These are phyloP conservation scores for Sporopachydermia lactativora DNA, from an alignment of 805 yeast species.

Conservation along the genomic window DNA sequence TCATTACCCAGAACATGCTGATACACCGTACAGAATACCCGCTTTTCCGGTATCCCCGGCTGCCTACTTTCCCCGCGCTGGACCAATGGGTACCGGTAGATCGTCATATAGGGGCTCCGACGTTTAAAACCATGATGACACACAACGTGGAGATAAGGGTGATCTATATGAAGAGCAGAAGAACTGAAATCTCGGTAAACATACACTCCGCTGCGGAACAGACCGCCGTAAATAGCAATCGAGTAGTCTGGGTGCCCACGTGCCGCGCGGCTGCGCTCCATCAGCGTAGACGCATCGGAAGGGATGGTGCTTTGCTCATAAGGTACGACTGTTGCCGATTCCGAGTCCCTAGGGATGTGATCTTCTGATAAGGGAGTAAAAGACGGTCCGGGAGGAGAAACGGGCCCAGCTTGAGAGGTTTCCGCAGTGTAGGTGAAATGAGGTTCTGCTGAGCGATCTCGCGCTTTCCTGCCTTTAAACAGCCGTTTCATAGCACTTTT, in stretches of 20 bases:
- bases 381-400: too few species aligned
- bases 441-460: too few species aligned
- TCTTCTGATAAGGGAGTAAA: too few species aligned
- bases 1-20: neutral
- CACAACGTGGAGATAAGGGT: neutral
- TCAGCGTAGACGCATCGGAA: neutral
- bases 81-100: neutral
- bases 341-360: too few species aligned
- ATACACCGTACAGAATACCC: neutral
- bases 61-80: too few species aligned
- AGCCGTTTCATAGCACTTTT: too few species aligned
- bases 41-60: too few species aligned
- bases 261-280: neutral
- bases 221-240: conserved; percentile 1
- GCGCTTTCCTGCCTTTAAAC: too few species aligned
- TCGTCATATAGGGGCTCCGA: neutral
- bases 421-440: too few species aligned
- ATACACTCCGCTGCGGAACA: neutral
- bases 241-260: neutral
- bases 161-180: neutral
- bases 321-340: too few species aligned
- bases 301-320: too few species aligned
- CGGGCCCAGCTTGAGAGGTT: too few species aligned
- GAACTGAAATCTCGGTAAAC: neutral
- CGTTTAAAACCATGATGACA: neutral